Evolutionary conservation across 345 rosid genomes (phyloP).

Genomic region (Cardamine resedifolia): DNA sequence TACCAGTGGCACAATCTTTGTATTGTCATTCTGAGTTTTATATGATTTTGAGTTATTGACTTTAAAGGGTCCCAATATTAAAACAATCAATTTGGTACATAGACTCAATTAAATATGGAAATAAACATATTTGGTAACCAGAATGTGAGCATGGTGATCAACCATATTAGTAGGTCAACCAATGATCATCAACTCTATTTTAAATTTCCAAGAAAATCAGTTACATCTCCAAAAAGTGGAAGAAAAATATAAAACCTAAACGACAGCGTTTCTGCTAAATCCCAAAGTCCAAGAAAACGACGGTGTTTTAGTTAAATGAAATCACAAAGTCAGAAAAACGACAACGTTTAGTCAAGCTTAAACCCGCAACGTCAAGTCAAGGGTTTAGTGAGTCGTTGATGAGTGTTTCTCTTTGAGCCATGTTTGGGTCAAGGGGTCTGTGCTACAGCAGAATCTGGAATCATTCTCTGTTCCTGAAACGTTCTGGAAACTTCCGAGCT

Average conservation of each 20-base stretch:
- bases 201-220: slow-evolving; percentile 3
- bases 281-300: not conserved
- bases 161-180: slow-evolving; percentile 33
- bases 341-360: slow-evolving; percentile 1
- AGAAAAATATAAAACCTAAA: not conserved
- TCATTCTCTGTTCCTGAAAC: slow-evolving; percentile 28
- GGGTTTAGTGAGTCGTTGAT: slow-evolving; percentile 34
- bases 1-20: not conserved
- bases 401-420: not conserved
- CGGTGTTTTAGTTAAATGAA: not conserved
- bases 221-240: not conserved
- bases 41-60: not conserved
- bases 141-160: slow-evolving; percentile 35
- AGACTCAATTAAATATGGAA: not conserved
- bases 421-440: slow-evolving; percentile 29
- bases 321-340: not conserved
- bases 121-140: slow-evolving; percentile 22
- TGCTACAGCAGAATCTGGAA: slow-evolving; percentile 25
- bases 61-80: slow-evolving; percentile 11
- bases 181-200: slow-evolving; percentile 33
- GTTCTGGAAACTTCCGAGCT: slow-evolving; percentile 28
- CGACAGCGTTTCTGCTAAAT: not conserved
- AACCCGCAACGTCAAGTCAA: slow-evolving; percentile 16
- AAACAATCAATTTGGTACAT: slow-evolving; percentile 24
- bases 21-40: not conserved